Conservation (phyloP, 805 yeast species). For the Kazachstania psychrophila region DNA sequence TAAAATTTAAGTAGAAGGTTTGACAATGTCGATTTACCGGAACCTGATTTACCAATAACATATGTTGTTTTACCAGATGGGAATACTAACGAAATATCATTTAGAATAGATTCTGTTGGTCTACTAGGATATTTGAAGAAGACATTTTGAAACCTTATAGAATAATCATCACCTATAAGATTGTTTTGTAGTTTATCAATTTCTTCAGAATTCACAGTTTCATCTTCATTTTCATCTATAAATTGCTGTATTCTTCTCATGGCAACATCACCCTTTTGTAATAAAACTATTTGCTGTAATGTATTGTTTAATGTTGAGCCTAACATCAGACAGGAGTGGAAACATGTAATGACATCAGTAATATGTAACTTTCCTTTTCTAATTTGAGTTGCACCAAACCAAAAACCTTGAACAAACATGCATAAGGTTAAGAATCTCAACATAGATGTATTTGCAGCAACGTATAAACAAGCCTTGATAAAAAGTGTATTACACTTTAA, state of each 20-base stretch:
- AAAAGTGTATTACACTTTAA: slow-evolving; percentile 32
- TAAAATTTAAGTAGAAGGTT: slow-evolving; percentile 56
- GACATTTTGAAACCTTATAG: slow-evolving; percentile 46
- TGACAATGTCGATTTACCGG: slow-evolving; percentile 83
- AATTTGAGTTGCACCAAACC: slow-evolving; percentile 76
- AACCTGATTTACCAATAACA: slow-evolving; percentile 81
- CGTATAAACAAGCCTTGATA: slow-evolving; percentile 37
- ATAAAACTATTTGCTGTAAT: slow-evolving; percentile 45
- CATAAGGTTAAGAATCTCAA: slow-evolving; percentile 49
- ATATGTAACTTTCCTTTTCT: slow-evolving; percentile 39
- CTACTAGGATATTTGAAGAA: slow-evolving; percentile 58
- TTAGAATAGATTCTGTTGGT: slow-evolving; percentile 38
- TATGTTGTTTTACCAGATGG: slow-evolving; percentile 43
- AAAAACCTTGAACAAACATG: slow-evolving; percentile 86
- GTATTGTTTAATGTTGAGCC: slow-evolving; percentile 50
- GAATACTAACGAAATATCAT: slow-evolving; percentile 39
- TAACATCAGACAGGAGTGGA: slow-evolving; percentile 70
- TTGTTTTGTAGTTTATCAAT: neutral
- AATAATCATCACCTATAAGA: too few relatives aligned
- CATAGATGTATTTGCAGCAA: slow-evolving; percentile 46
- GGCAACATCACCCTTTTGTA: slow-evolving; percentile 71
- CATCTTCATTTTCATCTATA: slow-evolving; percentile 10
- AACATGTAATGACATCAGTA: slow-evolving; percentile 69
- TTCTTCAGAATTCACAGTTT: neutral
- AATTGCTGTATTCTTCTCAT: slow-evolving; percentile 40